Conservation (phyloP, 371 early-diverging fungal species). For the Mortierella sp. region DNA sequence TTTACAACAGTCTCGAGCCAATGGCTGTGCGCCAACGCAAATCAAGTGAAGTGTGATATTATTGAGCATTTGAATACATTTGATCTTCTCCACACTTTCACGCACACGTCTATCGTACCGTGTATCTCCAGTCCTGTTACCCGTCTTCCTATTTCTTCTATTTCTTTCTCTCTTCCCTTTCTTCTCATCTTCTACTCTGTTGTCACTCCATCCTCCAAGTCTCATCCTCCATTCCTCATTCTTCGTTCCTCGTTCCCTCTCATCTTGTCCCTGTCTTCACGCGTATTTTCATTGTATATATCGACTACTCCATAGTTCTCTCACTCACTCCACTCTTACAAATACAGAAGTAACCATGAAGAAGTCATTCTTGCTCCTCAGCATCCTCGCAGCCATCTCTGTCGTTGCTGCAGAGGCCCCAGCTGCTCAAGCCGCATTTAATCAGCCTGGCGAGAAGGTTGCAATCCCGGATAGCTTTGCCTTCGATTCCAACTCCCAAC, state of each 20-base stretch:
- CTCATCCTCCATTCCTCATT: not conserved
- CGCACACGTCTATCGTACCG: not conserved
- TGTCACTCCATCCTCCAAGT: not conserved
- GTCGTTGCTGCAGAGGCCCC: constrained; percentile 55
- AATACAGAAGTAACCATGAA: constrained; percentile 25
- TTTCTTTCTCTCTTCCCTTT: not conserved
- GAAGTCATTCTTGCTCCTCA: constrained; percentile 46
- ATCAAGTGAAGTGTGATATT: not conserved
- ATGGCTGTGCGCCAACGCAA: constrained; percentile 27
- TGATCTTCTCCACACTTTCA: not conserved
- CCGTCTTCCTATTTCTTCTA: not conserved
- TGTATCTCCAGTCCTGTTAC: not conserved
- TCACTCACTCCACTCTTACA: not conserved
- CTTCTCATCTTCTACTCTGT: not conserved
- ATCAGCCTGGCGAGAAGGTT: constrained; percentile 37
- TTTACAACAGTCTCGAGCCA: constrained; percentile 7
- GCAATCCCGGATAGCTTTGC: constrained; percentile 55
- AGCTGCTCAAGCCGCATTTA: constrained; percentile 41
- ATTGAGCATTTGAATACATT: not conserved
- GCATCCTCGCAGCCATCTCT: constrained; percentile 55
- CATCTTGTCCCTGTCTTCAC: not conserved
- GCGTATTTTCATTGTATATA: constrained; percentile 5
- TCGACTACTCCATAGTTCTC: not conserved
- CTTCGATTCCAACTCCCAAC: constrained; percentile 18
- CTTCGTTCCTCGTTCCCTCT: not conserved